A percentile compares a stretch with the other conserved stretches of the same genome.
These are phyloP conservation scores for Xerocomellus amylosporus DNA, from an alignment of 768 basidiomycete species.

Conservation along the genomic window DNA sequence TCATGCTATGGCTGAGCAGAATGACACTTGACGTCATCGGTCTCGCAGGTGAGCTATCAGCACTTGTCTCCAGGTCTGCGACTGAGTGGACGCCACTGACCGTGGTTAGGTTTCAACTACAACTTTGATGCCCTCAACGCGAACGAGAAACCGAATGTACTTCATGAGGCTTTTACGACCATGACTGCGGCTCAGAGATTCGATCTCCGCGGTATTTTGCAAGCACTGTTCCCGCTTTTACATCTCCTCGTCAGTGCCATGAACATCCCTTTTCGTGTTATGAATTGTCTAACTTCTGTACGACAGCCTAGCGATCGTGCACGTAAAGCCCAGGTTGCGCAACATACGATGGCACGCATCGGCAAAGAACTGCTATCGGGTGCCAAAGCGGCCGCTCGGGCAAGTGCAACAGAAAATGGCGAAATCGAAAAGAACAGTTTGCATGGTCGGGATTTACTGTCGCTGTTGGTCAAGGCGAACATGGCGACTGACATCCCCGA, in stretches of 20 bases:
- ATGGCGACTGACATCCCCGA: conserved; percentile 47
- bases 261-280: not conserved
- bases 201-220: conserved; percentile 31
- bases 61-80: no score
- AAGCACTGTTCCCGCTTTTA: conserved; percentile 37
- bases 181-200: conserved; percentile 11
- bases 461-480: conserved; percentile 37
- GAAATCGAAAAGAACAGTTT: conserved; percentile 34
- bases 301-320: conserved; percentile 23
- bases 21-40: conserved; percentile 42
- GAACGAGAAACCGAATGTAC: conserved; percentile 28
- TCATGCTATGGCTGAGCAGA: conserved; percentile 9
- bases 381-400: conserved; percentile 43
- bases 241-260: conserved; percentile 37
- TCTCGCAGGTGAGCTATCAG: conserved; percentile 31
- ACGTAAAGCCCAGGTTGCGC: conserved; percentile 28
- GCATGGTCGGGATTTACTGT: conserved; percentile 52
- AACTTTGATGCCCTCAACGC: conserved; percentile 33
- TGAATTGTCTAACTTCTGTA: not conserved
- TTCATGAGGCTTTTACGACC: conserved; percentile 32
- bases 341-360: conserved; percentile 46
- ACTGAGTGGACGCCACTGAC: not conserved
- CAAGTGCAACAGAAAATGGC: conserved; percentile 21
- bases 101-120: conserved; percentile 34
- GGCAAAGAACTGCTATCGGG: conserved; percentile 46